Conservation (phyloP, 352 stramenopile species). For the Thraustochytrium sp. region DNA sequence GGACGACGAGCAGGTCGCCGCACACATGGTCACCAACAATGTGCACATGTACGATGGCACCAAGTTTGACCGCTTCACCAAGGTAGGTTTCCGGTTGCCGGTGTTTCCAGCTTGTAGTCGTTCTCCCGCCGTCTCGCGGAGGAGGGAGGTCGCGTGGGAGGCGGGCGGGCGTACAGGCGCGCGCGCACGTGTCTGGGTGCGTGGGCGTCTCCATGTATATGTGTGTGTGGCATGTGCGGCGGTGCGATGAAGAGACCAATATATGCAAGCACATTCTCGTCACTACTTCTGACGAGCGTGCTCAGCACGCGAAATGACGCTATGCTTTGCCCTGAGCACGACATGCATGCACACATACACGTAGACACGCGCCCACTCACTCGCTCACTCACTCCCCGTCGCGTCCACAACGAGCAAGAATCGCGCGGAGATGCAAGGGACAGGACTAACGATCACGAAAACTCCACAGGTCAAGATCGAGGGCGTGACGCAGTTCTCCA, state of each 20-base stretch:
- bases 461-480: neutral
- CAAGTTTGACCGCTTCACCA: constrained; percentile 14
- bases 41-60: constrained; percentile 29
- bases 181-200: too few species aligned
- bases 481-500: constrained; percentile 13
- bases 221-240: neutral
- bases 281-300: constrained; percentile 17
- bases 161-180: too few species aligned
- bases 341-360: neutral
- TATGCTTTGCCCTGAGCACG: neutral
- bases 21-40: constrained; percentile 65
- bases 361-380: too few species aligned
- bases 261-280: constrained; percentile 7
- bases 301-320: neutral
- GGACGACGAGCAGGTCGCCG: constrained; percentile 74
- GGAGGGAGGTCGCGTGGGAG: too few species aligned
- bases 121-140: too few species aligned
- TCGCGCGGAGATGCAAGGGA: neutral
- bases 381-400: too few species aligned
- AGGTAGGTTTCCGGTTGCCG: too few species aligned
- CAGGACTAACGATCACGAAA: neutral
- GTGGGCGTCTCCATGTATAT: too few species aligned
- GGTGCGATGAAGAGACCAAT: neutral
- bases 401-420: too few species aligned
- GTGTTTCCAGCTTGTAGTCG: too few species aligned